Evolutionary conservation across 192 early-diverging fungal species (phyloP), one percentile per base, ranked within the genome.

Genomic region (Diversispora eburnea): DNA sequence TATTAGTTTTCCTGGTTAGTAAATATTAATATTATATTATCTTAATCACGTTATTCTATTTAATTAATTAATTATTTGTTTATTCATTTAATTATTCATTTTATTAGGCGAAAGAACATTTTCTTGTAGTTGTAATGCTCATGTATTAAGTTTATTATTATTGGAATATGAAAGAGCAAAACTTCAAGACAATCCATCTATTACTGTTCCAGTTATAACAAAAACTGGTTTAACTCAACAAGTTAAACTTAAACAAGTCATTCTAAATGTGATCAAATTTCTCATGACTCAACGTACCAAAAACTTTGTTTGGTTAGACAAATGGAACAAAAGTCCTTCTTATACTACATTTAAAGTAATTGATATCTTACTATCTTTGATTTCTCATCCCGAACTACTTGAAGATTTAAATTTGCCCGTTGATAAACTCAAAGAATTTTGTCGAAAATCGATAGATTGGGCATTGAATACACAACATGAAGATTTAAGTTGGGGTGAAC

Each of bases 401-500:
- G 15, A 2, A 8, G 17, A 7, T 0, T 52, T 25, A 45, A 25
- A 17, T 13, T 48, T 33, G 8, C 33, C 19, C 17, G 0, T 15
- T 7, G n/a, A 22, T 15, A 4, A 1, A 17, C 45, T 72, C 4
- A 9, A 22, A 4, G 59, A 19, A 6, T 72, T 25, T 47, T 72
- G 70, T 47, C 5, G 57, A 22, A 49, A 59, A 62, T 25, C 70
- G 1, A 39, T 72, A 8, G 46, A 72, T 12, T 48, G 55, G 22
- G 19, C 58, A 47, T 41, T 72, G 45, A 41, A 15, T 17, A 49
- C 47, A 15, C 70, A 72, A 33, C 70, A 72, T 47, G 15, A 19
- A 3, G 70, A 72, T 61, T 57, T 46, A 10, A 72, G 45, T 47
- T 72, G 57, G 70, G 70, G 57, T 33, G 57, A 60, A 25, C 20